These are phyloP conservation scores for Diutina ranongensis DNA, from an alignment of 1,139 yeast species.

Conservation along the genomic window DNA sequence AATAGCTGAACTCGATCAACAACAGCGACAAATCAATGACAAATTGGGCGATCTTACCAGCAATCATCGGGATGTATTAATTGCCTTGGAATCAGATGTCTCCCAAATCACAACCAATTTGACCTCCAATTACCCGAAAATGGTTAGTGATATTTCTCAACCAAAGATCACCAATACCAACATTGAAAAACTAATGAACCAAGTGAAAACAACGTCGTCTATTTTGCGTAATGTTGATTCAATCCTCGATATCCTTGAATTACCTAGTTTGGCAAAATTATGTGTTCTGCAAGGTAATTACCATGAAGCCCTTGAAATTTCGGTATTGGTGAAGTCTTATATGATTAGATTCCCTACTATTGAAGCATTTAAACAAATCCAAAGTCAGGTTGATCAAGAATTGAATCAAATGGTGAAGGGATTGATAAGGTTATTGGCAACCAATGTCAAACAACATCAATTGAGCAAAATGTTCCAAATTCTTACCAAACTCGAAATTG, in stretches of 20 bases:
- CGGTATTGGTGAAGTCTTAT: slow-evolving; percentile 58
- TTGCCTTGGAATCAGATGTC: slow-evolving; percentile 26
- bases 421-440: slow-evolving; percentile 54
- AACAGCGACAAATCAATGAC: slow-evolving; percentile 19
- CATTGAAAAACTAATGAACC: slow-evolving; percentile 14
- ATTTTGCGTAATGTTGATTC: slow-evolving; percentile 57
- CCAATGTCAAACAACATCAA: slow-evolving; percentile 68
- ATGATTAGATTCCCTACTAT: slow-evolving; percentile 58
- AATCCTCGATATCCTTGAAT: slow-evolving; percentile 65
- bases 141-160: slow-evolving; percentile 7
- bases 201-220: slow-evolving; percentile 19
- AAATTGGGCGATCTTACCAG: slow-evolving; percentile 25
- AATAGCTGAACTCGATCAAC: slow-evolving; percentile 34
- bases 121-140: slow-evolving; percentile 7
- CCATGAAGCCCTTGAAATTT: slow-evolving; percentile 77
- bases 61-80: slow-evolving; percentile 27
- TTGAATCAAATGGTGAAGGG: slow-evolving; percentile 56
- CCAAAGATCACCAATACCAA: background rate
- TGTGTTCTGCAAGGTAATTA: slow-evolving; percentile 82
- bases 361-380: slow-evolving; percentile 42
- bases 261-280: slow-evolving; percentile 74
- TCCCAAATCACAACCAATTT: slow-evolving; percentile 16
- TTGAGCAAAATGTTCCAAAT: slow-evolving; percentile 71
- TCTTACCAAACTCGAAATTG: slow-evolving; percentile 50
- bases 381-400: slow-evolving; percentile 43